Base-by-base conservation (phyloP, 306 rosid genomes). In the Dicorynia guianensis region DNA sequence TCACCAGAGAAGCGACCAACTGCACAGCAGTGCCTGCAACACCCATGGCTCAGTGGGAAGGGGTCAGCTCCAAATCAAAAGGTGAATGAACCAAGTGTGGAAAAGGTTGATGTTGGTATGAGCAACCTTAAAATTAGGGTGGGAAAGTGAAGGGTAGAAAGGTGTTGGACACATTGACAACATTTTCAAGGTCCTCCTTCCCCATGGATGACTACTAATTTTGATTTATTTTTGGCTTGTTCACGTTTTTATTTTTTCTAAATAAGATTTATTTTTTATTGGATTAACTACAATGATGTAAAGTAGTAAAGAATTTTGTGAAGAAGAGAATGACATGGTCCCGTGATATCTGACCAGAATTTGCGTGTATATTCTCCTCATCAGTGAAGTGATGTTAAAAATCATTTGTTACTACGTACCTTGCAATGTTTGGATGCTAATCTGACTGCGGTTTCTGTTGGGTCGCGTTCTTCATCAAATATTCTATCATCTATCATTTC, bases 1-100 rank as follows among this genome's bases (percentile, higher is more conserved):
- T 64, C 87, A 0, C 97, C 99, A 0, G 97, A 92, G 93, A 96
- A 87, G 91, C 92, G 99, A 53, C 98, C 98, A 30, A 92, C 97
- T 5, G 97, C 99, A 0, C 89, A 90, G 80, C 96, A 96, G 71
- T 90, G 93, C 81, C 87, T 96, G 72, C 88, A 95, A 56, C 96
- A 92, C 71, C 92, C 96, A 0, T 95, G 98, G 98, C 82, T 95
- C 39, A 77, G 33, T 42, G 30, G 14, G 44, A 77, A 60, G 38
- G 76, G 73, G 36, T 57, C 85, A n/a, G 33, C 83, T 48, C 87
- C 84, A 53, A 72, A 56, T 58, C 83, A 84, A 49, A 71, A 48
- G 78, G 82, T 60, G 69, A 88, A 72, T 53, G 82, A 83, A 52
- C 35, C 85, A 4, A 79, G 66, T 76, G 67, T 81, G 73, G 90